Evolutionary conservation across 495 filamentous ascomycete species (phyloP), one percentile per base, ranked within the genome.

Genomic region (Talaromyces stipitatus): DNA sequence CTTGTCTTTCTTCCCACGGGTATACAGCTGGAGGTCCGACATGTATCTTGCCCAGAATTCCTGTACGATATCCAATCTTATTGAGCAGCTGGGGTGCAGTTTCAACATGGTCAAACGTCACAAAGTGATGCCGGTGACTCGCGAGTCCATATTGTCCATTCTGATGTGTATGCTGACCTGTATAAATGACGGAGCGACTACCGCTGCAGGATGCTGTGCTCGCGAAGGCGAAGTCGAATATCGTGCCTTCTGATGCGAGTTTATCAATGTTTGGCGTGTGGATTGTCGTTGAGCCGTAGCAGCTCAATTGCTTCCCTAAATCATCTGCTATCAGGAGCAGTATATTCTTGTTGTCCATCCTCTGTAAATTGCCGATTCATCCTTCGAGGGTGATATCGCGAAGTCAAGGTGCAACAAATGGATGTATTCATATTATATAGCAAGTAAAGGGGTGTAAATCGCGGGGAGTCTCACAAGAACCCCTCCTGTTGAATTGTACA

Each of bases 31-130:
- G 50, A 0, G 75, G 69, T 1, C 76, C 76, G 38, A 79, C 75
- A 51, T 79, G 74, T 9, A 79, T 60, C 56, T 79, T 79, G 2
- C 74, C 74, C 32, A 77, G 68, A 5, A 79, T 62, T 0, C 72
- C 73, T 22, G 75, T 78, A 3, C 58, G 62, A 52, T 75, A 76
- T 5, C 72, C 75, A 1, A 60, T 58, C 0, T 62, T 33, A 2
- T 62, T 64, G 30, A 79, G 67, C 0, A 78, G 60, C 2, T 57
- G 60, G 9, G 76, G 75, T 2, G 65, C 65, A n/a, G 72, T 73
- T 12, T 74, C 64, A 20, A 78, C 64, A 45, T 76, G 65, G 27
- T 76, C 66, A 51, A 68, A 73, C 2, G 73, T 79, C 32, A 65
- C 61, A 54, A 75, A 72, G 56, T 72, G 68, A 30, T 62, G 62